phyloP scores from a whole-genome alignment of 2,329 filamentous ascomycete genomes.

The Achaetomium macrosporum region DNA sequence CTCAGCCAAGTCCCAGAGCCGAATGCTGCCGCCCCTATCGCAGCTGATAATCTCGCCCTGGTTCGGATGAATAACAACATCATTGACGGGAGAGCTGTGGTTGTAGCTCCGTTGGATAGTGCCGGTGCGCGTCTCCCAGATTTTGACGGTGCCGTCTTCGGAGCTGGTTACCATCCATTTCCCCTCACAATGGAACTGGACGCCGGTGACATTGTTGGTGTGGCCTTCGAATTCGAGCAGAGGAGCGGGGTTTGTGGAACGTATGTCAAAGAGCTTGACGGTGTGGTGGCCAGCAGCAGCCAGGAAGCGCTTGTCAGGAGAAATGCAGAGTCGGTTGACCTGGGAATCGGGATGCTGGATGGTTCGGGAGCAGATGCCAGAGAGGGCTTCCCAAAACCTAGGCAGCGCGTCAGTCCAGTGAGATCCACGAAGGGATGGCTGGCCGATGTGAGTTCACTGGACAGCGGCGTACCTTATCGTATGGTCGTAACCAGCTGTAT shows the following conservation, averaged over 20 bases:
- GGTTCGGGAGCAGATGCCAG: constrained; percentile 94
- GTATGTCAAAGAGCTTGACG: constrained; percentile 98
- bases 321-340: constrained; percentile 96
- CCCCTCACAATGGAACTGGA: constrained; percentile 96
- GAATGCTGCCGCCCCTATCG: constrained; percentile 84
- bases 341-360: constrained; percentile 98
- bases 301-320: constrained; percentile 93
- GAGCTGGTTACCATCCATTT: constrained; percentile 99
- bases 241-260: constrained; percentile 92
- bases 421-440: not conserved
- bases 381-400: constrained; percentile 97
- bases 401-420: constrained; percentile 1
- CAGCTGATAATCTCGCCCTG: constrained; percentile 97
- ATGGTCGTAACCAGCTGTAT: constrained; percentile 55
- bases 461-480: constrained; percentile 48
- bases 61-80: constrained; percentile 99
- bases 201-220: constrained; percentile 90
- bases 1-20: constrained; percentile 94
- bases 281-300: constrained; percentile 74
- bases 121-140: constrained; percentile 87
- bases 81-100: constrained; percentile 84
- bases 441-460: not conserved
- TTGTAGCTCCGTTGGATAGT: constrained; percentile 88
- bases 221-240: constrained; percentile 94
- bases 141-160: constrained; percentile 94